These are phyloP conservation scores for Eucalyptus fibrosa DNA, from an alignment of 345 rosid species.

Conservation along the genomic window DNA sequence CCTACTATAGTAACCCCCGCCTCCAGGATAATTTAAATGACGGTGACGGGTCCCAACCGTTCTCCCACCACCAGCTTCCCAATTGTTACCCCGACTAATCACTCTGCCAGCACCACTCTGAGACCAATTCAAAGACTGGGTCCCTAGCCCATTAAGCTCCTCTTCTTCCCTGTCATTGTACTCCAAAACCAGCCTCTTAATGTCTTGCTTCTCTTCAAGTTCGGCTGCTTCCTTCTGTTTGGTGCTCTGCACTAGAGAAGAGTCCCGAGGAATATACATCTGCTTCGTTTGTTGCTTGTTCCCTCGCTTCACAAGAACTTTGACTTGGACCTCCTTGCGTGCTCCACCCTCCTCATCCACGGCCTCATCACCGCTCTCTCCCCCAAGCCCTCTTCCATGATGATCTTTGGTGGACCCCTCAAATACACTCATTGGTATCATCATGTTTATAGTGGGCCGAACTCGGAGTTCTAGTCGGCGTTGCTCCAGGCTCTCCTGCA, in stretches of 20 bases:
- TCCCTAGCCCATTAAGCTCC: slow-evolving; percentile 66
- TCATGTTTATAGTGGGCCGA: slow-evolving; percentile 80
- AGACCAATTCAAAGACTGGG: slow-evolving; percentile 62
- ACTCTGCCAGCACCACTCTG: slow-evolving; percentile 49
- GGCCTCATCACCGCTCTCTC: slow-evolving; percentile 77
- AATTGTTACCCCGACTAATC: slow-evolving; percentile 21
- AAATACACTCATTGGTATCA: slow-evolving; percentile 82
- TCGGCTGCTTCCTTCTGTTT: slow-evolving; percentile 99
- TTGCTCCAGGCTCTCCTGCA: slow-evolving; percentile 99
- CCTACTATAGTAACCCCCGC: slow-evolving; percentile 59
- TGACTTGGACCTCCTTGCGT: slow-evolving; percentile 81
- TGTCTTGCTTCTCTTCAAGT: slow-evolving; percentile 94
- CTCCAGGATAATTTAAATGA: slow-evolving; percentile 50
- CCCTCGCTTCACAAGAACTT: slow-evolving; percentile 94
- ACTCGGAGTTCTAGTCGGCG: slow-evolving; percentile 83
- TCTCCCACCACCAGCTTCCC: slow-evolving; percentile 55
- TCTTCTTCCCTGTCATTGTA: slow-evolving; percentile 96
- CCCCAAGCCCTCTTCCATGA: slow-evolving; percentile 54
- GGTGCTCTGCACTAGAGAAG: slow-evolving; percentile 81
- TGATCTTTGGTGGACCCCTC: slow-evolving; percentile 85
- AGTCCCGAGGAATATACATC: slow-evolving; percentile 86
- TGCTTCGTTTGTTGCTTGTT: slow-evolving; percentile 94
- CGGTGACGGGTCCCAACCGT: slow-evolving; percentile 58
- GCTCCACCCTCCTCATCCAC: slow-evolving; percentile 64
- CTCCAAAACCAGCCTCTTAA: slow-evolving; percentile 90